A percentile compares a stretch with the other conserved stretches of the same genome.
Evolutionary conservation across 2,329 filamentous ascomycete species (phyloP).

Genomic region (Ceratocystis variospora): DNA sequence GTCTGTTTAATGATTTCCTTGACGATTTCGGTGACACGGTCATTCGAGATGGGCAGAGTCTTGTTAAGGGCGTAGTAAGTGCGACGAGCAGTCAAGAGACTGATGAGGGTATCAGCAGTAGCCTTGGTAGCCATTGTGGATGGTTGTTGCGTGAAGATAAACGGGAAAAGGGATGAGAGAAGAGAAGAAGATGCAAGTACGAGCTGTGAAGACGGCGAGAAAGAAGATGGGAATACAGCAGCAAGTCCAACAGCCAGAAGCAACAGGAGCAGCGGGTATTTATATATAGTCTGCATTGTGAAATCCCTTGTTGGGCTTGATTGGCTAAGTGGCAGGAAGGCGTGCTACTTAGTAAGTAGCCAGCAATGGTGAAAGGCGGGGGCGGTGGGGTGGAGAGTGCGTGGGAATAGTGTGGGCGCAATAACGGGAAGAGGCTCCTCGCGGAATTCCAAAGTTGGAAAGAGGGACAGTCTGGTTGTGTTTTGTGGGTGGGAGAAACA

Average conservation of each 20-base stretch:
- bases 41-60: slow-evolving; percentile 41
- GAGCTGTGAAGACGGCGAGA: not conserved
- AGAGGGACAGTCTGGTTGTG: not conserved
- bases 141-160: slow-evolving; percentile 19
- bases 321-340: not conserved
- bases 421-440: not conserved
- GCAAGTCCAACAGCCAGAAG: slow-evolving; percentile 11
- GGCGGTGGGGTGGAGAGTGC: not conserved
- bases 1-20: slow-evolving; percentile 50
- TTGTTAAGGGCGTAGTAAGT: slow-evolving; percentile 55
- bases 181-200: slow-evolving; percentile 10
- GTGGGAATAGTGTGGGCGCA: not conserved
- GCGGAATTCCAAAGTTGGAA: not conserved
- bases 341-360: not conserved
- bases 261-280: slow-evolving; percentile 14
- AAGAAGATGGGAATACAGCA: slow-evolving; percentile 9
- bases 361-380: not conserved
- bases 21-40: slow-evolving; percentile 52
- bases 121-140: slow-evolving; percentile 31
- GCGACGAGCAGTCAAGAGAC: slow-evolving; percentile 54
- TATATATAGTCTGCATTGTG: slow-evolving; percentile 13
- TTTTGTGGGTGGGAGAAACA: not conserved
- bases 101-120: slow-evolving; percentile 37
- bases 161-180: slow-evolving; percentile 3
- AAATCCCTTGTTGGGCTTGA: not conserved